Evolutionary conservation across 495 filamentous ascomycete species (phyloP).

Genomic region (Chaetomium tenue): DNA sequence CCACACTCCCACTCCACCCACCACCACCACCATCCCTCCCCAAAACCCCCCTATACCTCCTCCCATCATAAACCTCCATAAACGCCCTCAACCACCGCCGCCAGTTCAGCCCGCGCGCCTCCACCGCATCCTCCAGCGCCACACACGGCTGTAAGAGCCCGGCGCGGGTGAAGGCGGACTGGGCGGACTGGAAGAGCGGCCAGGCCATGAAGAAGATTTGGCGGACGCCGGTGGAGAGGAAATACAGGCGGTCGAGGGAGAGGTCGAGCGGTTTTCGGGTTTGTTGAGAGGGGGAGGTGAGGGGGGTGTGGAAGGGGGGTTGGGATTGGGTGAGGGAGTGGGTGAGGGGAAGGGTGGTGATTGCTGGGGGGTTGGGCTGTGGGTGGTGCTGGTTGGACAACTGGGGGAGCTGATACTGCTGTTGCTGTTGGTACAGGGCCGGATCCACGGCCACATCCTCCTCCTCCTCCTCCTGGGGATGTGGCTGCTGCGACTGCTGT

Average conservation of each 20-base stretch:
- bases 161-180: constrained; percentile 21
- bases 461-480: neutral
- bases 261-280: constrained; percentile 20
- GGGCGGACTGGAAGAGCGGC: constrained; percentile 21
- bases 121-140: constrained; percentile 25
- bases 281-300: too few relatives aligned
- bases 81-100: constrained; percentile 10
- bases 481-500: neutral
- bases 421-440: too few relatives aligned
- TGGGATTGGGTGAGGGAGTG: too few relatives aligned
- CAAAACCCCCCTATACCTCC: constrained; percentile 8
- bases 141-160: constrained; percentile 26
- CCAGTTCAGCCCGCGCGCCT: constrained; percentile 24
- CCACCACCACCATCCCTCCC: neutral
- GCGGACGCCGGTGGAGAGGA: constrained; percentile 28
- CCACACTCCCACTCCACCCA: neutral
- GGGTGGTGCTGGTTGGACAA: too few relatives aligned
- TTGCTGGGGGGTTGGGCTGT: too few relatives aligned
- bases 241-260: constrained; percentile 27
- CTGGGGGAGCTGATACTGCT: too few relatives aligned
- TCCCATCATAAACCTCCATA: constrained; percentile 26
- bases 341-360: too few relatives aligned
- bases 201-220: constrained; percentile 35
- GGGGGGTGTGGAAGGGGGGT: neutral
- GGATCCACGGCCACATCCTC: too few relatives aligned